A percentile compares a stretch with the other conserved stretches of the same genome.
Evolutionary conservation across 441 rosid genomes (phyloP).

Genomic region (Erodium moschatum): DNA sequence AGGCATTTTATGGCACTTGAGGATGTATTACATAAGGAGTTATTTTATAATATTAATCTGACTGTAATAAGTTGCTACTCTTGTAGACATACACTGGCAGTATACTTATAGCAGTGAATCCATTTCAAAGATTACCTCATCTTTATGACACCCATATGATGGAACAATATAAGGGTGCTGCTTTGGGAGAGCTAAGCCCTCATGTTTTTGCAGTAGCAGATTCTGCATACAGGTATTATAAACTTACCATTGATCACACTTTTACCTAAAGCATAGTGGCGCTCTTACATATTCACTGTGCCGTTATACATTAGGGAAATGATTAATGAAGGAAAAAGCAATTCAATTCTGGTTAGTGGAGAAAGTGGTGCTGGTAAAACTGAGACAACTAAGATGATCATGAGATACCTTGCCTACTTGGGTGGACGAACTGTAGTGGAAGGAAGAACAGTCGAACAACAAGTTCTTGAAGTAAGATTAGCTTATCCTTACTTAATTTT

Average conservation of each 20-base stretch:
- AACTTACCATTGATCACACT: slow-evolving; percentile 1
- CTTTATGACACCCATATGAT: slow-evolving; percentile 68
- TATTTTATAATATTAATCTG: slow-evolving; percentile 17
- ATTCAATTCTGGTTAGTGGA: slow-evolving; percentile 68
- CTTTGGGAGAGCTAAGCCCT: slow-evolving; percentile 65
- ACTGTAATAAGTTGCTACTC: slow-evolving; percentile 20
- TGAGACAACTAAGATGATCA: slow-evolving; percentile 73
- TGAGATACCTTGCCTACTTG: slow-evolving; percentile 63
- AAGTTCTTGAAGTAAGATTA: slow-evolving; percentile 57
- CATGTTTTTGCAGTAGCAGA: slow-evolving; percentile 75
- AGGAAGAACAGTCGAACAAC: slow-evolving; percentile 71
- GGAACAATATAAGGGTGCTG: slow-evolving; percentile 57
- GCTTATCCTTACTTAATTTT: neutral
- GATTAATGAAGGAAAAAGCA: slow-evolving; percentile 65
- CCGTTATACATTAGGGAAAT: slow-evolving; percentile 42
- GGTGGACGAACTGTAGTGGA: slow-evolving; percentile 69
- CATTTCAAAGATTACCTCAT: slow-evolving; percentile 70
- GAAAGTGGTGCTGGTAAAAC: slow-evolving; percentile 85
- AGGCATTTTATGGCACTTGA: slow-evolving; percentile 15
- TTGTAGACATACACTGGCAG: slow-evolving; percentile 65
- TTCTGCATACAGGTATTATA: slow-evolving; percentile 52
- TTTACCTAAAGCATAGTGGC: neutral
- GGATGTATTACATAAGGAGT: slow-evolving; percentile 7
- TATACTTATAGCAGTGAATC: slow-evolving; percentile 64
- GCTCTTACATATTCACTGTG: slow-evolving; percentile 24